Conservation (phyloP, 2,329 filamentous ascomycete species). For the Trichocomaceae sp. region DNA sequence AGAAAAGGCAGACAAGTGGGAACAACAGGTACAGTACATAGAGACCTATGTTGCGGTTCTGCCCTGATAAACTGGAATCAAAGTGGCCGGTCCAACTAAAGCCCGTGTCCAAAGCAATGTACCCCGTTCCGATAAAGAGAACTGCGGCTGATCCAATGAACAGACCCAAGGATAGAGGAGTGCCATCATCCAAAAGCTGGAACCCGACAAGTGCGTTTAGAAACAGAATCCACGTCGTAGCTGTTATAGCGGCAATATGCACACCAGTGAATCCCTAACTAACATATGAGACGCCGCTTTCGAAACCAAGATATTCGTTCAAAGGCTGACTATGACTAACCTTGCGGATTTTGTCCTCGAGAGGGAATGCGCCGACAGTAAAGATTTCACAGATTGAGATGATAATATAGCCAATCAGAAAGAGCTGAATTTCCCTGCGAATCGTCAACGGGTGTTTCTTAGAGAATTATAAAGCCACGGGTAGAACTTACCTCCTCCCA, state of each 20-base stretch:
- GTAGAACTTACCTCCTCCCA: constrained; percentile 65
- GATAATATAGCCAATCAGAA: constrained; percentile 77
- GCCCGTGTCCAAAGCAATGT: constrained; percentile 90
- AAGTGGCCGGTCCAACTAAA: constrained; percentile 79
- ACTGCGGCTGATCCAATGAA: constrained; percentile 62
- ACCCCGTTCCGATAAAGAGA: constrained; percentile 84
- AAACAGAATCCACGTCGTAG: constrained; percentile 83
- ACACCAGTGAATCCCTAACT: constrained; percentile 75
- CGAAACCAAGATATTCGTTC: neutral
- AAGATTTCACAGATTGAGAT: constrained; percentile 95
- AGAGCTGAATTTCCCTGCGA: constrained; percentile 90
- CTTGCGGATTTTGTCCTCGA: constrained; percentile 60
- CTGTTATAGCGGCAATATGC: constrained; percentile 82
- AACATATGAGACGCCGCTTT: neutral
- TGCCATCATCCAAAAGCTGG: constrained; percentile 90
- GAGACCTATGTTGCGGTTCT: constrained; percentile 70
- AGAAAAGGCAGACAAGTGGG: constrained; percentile 80
- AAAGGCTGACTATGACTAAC: constrained; percentile 55
- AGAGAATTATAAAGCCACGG: neutral
- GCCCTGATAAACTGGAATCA: constrained; percentile 49
- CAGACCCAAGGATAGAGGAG: constrained; percentile 70
- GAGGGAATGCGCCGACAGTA: constrained; percentile 80
- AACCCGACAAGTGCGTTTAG: constrained; percentile 89
- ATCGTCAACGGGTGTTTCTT: neutral
- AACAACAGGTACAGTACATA: constrained; percentile 91